These are phyloP conservation scores for Amoebophrya sp. DNA, from an alignment of 169 alveolate genomes.

Conservation along the genomic window DNA sequence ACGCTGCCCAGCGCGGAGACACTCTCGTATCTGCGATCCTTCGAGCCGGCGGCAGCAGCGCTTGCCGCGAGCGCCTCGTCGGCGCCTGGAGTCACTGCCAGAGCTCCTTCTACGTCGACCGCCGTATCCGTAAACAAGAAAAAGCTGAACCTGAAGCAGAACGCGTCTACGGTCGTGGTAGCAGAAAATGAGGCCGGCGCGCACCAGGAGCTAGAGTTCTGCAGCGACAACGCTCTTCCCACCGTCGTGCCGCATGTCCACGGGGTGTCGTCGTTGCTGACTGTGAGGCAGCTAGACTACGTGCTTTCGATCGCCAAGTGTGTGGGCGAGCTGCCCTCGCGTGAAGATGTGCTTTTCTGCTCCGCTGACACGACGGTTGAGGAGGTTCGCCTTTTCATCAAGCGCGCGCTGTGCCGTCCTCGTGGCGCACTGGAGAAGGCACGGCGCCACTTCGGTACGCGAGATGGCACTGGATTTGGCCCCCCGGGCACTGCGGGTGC, in stretches of 20 bases:
- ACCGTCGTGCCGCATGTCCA: not conserved
- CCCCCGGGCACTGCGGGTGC: too few species aligned
- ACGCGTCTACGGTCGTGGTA: too few species aligned
- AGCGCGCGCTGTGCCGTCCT: not conserved
- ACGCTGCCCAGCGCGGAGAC: not conserved
- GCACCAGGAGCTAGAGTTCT: too few species aligned
- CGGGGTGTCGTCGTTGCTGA: not conserved
- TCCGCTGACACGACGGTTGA: not conserved
- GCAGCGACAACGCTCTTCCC: not conserved
- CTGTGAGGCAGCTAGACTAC: not conserved
- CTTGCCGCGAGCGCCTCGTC: too few species aligned
- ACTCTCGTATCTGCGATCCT: not conserved
- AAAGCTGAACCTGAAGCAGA: too few species aligned
- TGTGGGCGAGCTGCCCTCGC: not conserved
- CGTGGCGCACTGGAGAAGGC: not conserved
- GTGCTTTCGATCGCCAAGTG: not conserved
- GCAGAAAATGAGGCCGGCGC: too few species aligned
- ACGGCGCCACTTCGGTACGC: not conserved
- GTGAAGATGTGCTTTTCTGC: not conserved
- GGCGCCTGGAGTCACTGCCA: too few species aligned
- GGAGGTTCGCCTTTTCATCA: not conserved
- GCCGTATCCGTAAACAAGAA: too few species aligned
- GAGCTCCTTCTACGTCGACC: too few species aligned
- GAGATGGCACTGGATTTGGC: too few species aligned
- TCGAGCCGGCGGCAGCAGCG: too few species aligned